Evolutionary conservation across 2,329 filamentous ascomycete genomes (phyloP).

Genomic region (Neoascochyta sp.): DNA sequence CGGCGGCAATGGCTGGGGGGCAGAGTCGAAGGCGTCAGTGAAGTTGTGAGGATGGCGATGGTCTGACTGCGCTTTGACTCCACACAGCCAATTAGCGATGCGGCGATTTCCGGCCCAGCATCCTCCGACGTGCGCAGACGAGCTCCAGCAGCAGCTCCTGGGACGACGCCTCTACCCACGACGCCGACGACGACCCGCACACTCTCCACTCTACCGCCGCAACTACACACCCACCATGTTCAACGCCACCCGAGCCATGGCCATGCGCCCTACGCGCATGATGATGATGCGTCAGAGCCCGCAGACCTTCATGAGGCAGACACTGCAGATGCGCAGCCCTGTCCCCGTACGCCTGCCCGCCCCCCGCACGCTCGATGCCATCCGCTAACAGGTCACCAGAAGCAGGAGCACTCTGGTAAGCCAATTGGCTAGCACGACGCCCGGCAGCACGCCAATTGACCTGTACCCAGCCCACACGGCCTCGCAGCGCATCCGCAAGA

Average conservation of each 20-base stretch:
- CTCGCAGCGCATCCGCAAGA: slow-evolving; percentile 86
- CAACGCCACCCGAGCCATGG: slow-evolving; percentile 39
- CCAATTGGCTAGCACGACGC: slow-evolving; percentile 16
- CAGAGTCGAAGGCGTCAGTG: slow-evolving; percentile 25
- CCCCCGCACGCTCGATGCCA: slow-evolving; percentile 2
- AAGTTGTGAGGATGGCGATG: slow-evolving; percentile 30
- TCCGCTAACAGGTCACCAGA: slow-evolving; percentile 50
- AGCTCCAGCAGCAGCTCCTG: slow-evolving; percentile 21
- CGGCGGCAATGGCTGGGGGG: slow-evolving; percentile 32
- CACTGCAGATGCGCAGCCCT: slow-evolving; percentile 55
- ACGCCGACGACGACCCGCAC: slow-evolving; percentile 18
- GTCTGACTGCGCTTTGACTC: slow-evolving; percentile 35
- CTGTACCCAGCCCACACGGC: slow-evolving; percentile 76
- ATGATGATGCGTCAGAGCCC: slow-evolving; percentile 37
- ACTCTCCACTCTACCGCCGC: slow-evolving; percentile 19
- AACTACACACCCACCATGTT: slow-evolving; percentile 32
- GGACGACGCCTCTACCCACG: slow-evolving; percentile 29
- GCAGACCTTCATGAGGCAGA: slow-evolving; percentile 37
- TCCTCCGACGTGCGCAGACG: slow-evolving; percentile 15
- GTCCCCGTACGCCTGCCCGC: slow-evolving; percentile 61
- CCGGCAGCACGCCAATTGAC: slow-evolving; percentile 14
- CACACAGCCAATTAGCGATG: slow-evolving; percentile 30
- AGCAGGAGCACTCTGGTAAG: slow-evolving; percentile 62
- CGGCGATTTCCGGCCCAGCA: slow-evolving; percentile 28
- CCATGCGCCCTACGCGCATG: slow-evolving; percentile 42